Evolutionary conservation across 192 early-diverging fungal species (phyloP), one percentile per base, ranked within the genome.

Genomic region (Entomortierella lignicola): DNA sequence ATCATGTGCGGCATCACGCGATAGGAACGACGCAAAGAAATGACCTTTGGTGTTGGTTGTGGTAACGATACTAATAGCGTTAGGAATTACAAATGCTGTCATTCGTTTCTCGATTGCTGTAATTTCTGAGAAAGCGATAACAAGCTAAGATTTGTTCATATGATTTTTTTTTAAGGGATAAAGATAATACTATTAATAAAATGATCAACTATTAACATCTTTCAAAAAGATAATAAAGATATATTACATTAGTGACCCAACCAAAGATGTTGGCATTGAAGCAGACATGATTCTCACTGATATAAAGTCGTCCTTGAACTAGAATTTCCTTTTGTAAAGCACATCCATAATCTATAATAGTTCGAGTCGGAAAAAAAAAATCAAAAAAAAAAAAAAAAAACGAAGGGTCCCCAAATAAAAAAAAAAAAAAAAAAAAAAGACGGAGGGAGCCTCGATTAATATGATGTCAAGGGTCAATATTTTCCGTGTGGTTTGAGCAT

Each of bases 261-360:
- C 95, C 95, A 85, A 97, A 94, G 64, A 97, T 94, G 66, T 94
- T 94, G 42, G 92, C 90, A 82, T 94, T 89, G 77, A 97, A 97
- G 74, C 92, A 93, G 42, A 95, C 79, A 77, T 91, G 83, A 70
- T 87, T 90, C 63, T 94, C 88, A 4, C 94, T 95, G 72, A 94
- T 82, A 70, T 94, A 96, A 53, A 97, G 72, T 43, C 92, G 84
- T 12, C 95, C 95, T 54, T 97, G 95, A 20, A 93, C 88, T 6
- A 97, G 82, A 44, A 97, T 95, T 53, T 97, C 95, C 54, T 94
- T 93, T 82, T 97, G 94, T 55, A 94, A 80, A 2, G 95, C 95
- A 59, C 95, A 97, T 0, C 90, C 88, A 75, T 89, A 94, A 83
- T 95, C 92, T 86, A 82, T n/a, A n/a, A n/a, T n/a, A n/a, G n/a